Percentiles rank a stretch among this genome's conserved stretches.
These are phyloP conservation scores for Saccharomycopsis amapae DNA, from an alignment of 805 yeast genomes.

Conservation along the genomic window DNA sequence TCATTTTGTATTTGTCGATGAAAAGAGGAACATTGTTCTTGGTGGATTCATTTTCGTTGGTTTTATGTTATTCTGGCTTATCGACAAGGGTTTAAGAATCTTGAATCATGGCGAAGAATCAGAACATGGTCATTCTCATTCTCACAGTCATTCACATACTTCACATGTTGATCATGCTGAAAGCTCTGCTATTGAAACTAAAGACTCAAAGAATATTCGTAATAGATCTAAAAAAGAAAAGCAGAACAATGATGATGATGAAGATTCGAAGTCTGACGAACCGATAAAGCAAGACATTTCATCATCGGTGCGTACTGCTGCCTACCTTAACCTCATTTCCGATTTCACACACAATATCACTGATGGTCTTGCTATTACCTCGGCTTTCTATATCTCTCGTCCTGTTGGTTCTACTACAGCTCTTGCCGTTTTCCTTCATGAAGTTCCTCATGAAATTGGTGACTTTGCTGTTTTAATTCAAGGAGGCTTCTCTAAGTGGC, in stretches of 20 bases:
- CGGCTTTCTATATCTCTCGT: slow-evolving; percentile 57
- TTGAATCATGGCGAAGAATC: slow-evolving; percentile 30
- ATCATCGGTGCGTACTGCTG: slow-evolving; percentile 37
- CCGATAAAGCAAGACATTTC: slow-evolving; percentile 27
- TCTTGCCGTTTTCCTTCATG: slow-evolving; percentile 67
- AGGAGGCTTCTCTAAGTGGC: slow-evolving; percentile 59
- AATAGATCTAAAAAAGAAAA: slow-evolving; percentile 23
- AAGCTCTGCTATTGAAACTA: slow-evolving; percentile 21
- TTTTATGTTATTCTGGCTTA: slow-evolving; percentile 48
- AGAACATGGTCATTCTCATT: slow-evolving; percentile 34
- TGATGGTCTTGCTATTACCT: slow-evolving; percentile 69
- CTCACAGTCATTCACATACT: slow-evolving; percentile 40
- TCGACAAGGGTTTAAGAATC: slow-evolving; percentile 56
- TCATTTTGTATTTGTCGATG: slow-evolving; percentile 45
- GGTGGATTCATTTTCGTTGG: slow-evolving; percentile 57
- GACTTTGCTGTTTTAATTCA: slow-evolving; percentile 68
- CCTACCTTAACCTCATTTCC: slow-evolving; percentile 59
- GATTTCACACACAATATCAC: slow-evolving; percentile 71
- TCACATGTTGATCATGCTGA: slow-evolving; percentile 29
- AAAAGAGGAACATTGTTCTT: slow-evolving; percentile 38
- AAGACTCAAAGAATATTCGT: slow-evolving; percentile 7
- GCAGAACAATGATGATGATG: slow-evolving; percentile 26
- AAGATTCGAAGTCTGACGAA: slow-evolving; percentile 25
- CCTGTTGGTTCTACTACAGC: slow-evolving; percentile 62
- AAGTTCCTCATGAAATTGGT: slow-evolving; percentile 76